These are phyloP conservation scores for Saccharomyces uvarum DNA, from an alignment of 1,139 yeast genomes.

Conservation along the genomic window DNA sequence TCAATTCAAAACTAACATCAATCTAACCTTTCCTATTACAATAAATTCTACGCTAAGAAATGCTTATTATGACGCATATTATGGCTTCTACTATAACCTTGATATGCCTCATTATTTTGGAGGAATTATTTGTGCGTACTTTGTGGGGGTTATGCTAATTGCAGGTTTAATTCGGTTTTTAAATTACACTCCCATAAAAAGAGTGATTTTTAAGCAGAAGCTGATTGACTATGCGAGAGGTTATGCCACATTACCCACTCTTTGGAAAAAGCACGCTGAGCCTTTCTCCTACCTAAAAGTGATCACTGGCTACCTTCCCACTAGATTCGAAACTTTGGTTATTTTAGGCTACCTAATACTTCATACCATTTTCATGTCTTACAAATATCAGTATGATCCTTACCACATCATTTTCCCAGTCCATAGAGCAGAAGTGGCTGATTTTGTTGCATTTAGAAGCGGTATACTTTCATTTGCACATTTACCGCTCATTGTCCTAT, in stretches of 20 bases:
- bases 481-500: conserved; percentile 45
- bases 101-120: conserved; percentile 17
- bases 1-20: conserved; percentile 1
- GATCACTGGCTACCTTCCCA: conserved; percentile 28
- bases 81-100: conserved; percentile 14
- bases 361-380: conserved; percentile 37
- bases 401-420: conserved; percentile 39
- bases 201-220: conserved; percentile 8
- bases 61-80: conserved; percentile 13
- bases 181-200: conserved; percentile 12
- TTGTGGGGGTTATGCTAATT: conserved; percentile 8
- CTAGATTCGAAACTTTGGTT: conserved; percentile 52
- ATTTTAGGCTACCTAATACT: conserved; percentile 42
- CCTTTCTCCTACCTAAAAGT: background rate
- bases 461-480: conserved; percentile 44
- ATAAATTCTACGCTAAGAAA: conserved; percentile 9
- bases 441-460: conserved; percentile 41
- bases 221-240: conserved; percentile 14
- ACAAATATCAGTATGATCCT: conserved; percentile 35
- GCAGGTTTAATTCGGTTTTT: conserved; percentile 10
- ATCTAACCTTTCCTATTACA: conserved; percentile 11
- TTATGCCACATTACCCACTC: conserved; percentile 12
- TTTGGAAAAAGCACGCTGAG: conserved; percentile 16
- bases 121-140: conserved; percentile 10
- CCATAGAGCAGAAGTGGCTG: conserved; percentile 36